phyloP scores from a whole-genome alignment of 2,329 filamentous ascomycete genomes.

The Keithomyces neogunnii region DNA sequence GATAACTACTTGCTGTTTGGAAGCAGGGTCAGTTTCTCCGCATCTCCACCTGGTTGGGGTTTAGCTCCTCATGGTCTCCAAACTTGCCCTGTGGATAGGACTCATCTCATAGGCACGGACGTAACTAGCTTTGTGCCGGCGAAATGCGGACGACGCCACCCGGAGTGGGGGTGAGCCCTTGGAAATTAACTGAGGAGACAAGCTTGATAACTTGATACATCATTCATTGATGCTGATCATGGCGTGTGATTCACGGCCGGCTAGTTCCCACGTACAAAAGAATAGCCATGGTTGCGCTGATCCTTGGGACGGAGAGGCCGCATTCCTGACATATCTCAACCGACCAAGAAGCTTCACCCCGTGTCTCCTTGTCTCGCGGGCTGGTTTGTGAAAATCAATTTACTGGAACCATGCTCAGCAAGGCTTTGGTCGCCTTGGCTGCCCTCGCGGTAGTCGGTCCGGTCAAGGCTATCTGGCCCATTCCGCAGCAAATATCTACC shows the following conservation, averaged over 20 bases:
- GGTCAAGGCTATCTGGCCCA: conserved; percentile 49
- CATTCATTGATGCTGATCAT: background rate
- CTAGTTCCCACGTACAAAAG: too few relatives aligned
- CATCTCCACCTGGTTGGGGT: too few relatives aligned
- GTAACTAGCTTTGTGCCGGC: too few relatives aligned
- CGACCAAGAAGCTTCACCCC: background rate
- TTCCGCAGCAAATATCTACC: conserved; percentile 40
- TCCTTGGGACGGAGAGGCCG: too few relatives aligned
- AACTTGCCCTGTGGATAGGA: too few relatives aligned
- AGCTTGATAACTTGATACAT: conserved; percentile 22
- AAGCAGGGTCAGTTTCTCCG: too few relatives aligned
- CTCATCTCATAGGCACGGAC: too few relatives aligned
- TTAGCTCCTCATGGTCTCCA: too few relatives aligned
- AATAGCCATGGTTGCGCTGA: too few relatives aligned
- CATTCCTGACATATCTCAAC: too few relatives aligned
- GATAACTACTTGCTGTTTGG: too few relatives aligned
- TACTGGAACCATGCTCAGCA: background rate
- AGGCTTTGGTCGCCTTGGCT: conserved; percentile 22
- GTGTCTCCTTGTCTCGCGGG: background rate
- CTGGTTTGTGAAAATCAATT: background rate
- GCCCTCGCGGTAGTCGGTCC: conserved; percentile 29
- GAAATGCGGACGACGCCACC: background rate
- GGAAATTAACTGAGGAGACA: background rate
- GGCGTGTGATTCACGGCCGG: background rate
- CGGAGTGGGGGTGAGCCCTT: background rate